Evolutionary conservation across 139 green algal species (phyloP).

Genomic region (Tetradesmus lagerheimii): DNA sequence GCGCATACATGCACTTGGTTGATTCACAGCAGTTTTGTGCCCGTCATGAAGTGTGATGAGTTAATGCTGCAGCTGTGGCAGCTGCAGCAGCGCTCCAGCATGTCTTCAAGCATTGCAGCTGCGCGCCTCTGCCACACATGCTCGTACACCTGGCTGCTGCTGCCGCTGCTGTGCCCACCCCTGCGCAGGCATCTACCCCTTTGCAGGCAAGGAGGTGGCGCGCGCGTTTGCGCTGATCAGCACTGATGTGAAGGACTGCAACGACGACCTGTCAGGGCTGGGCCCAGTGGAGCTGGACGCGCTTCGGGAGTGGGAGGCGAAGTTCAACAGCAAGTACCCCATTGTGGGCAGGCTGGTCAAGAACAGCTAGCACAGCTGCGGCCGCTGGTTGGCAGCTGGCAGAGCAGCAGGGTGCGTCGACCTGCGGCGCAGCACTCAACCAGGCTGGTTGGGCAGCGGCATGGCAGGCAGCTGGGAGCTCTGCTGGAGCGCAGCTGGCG

Average conservation of each 20-base stretch:
- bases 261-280: slow-evolving; percentile 71
- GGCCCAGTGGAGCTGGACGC: slow-evolving; percentile 72
- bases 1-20: no score
- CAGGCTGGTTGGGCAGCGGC: no score
- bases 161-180: background rate
- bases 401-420: background rate
- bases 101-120: background rate
- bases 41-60: no score
- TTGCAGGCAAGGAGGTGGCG: slow-evolving; percentile 85
- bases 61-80: background rate
- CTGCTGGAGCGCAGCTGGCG: no score
- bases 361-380: background rate
- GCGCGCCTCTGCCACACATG: background rate
- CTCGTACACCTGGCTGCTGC: background rate
- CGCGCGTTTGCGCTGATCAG: slow-evolving; percentile 87
- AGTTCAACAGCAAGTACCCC: slow-evolving; percentile 77
- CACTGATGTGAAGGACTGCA: slow-evolving; percentile 77
- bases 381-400: no score
- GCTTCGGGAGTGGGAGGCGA: slow-evolving; percentile 81
- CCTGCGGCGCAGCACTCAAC: no score
- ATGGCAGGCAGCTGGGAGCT: no score
- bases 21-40: no score
- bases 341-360: slow-evolving; percentile 29
- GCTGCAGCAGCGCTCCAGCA: background rate
- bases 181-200: slow-evolving; percentile 81